A percentile compares a stretch with the other conserved stretches of the same genome.
These are phyloP conservation scores for Aspergillus diversus DNA, from an alignment of 495 filamentous ascomycete species.

Conservation along the genomic window DNA sequence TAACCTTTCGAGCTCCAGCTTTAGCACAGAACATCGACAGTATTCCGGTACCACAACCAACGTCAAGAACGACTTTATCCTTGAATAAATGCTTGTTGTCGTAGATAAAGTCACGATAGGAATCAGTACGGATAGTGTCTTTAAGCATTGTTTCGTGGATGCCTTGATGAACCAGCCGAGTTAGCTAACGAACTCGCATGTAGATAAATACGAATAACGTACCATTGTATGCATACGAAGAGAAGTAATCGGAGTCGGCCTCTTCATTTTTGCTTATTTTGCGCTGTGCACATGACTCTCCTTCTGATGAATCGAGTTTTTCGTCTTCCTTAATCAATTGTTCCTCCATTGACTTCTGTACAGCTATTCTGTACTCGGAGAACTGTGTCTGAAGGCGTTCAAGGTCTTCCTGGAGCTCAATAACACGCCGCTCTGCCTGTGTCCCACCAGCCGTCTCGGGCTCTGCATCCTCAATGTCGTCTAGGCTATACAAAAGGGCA, in stretches of 20 bases:
- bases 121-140: constrained; percentile 66
- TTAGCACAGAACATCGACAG: constrained; percentile 93
- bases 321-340: constrained; percentile 60
- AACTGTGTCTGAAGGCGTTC: constrained; percentile 68
- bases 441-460: constrained; percentile 27
- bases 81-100: constrained; percentile 89
- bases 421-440: constrained; percentile 59
- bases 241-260: constrained; percentile 71
- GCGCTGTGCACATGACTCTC: constrained; percentile 23
- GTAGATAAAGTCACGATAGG: constrained; percentile 73
- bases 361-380: constrained; percentile 68
- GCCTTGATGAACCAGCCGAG: constrained; percentile 43
- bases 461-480: constrained; percentile 62
- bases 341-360: constrained; percentile 71
- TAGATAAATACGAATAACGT: constrained; percentile 19
- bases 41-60: constrained; percentile 91
- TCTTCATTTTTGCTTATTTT: constrained; percentile 35
- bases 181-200: constrained; percentile 23
- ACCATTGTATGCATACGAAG: constrained; percentile 80
- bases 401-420: constrained; percentile 70
- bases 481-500: constrained; percentile 78
- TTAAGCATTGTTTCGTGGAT: constrained; percentile 96
- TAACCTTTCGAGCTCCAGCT: constrained; percentile 87
- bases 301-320: constrained; percentile 30
- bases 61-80: constrained; percentile 88